Evolutionary conservation across 108 stramenopile genomes (phyloP), one percentile per base, ranked within the genome.

Genomic region (Stephanodiscus minutulus): DNA sequence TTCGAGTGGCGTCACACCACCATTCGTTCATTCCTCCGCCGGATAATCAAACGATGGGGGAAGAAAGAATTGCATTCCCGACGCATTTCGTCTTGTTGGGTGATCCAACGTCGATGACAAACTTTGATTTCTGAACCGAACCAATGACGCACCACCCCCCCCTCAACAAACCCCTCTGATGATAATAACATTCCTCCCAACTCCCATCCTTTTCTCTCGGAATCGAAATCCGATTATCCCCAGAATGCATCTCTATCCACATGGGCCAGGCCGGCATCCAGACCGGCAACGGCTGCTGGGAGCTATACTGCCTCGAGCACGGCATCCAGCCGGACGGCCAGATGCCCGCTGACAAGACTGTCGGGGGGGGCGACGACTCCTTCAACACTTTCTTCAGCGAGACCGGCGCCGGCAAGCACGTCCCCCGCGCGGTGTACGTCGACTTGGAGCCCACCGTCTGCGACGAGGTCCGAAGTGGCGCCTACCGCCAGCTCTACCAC

Each of bases 351-450:
- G 92, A 92, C 74, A 87, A 94, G 81, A 78, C 91, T 47, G 71
- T 84, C 44, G 90, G 88, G 20, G 83, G 76, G 25, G 89, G 85
- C 12, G 92, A 96, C 67, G 97, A 97, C 66, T 86, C 92, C 55
- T 97, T 96, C 91, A 93, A 93, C 89, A 96, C 97, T 65, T 99
- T 97, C 88, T 99, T 99, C 94, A 92, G 89, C 62, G 97, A 99
- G 87, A 98, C 98, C 12, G 87, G 86, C 11, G 88, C 91, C 47
- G 98, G 98, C 77, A 96, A 96, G 85, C 97, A 99, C 88, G 98
- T 99, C 37, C 98, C 98, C 56, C 97, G 98, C 77, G 96, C 97
- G n/a, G 88, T 94, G 48, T 88, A 86, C 77, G 97, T 98, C 54
- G 98, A 99, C 92, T 82, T 99, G 56, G 98, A 99, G 85, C 97